Base-by-base conservation (phyloP, 2,329 filamentous ascomycete genomes). In the Pseudocercospora macadamiae region DNA sequence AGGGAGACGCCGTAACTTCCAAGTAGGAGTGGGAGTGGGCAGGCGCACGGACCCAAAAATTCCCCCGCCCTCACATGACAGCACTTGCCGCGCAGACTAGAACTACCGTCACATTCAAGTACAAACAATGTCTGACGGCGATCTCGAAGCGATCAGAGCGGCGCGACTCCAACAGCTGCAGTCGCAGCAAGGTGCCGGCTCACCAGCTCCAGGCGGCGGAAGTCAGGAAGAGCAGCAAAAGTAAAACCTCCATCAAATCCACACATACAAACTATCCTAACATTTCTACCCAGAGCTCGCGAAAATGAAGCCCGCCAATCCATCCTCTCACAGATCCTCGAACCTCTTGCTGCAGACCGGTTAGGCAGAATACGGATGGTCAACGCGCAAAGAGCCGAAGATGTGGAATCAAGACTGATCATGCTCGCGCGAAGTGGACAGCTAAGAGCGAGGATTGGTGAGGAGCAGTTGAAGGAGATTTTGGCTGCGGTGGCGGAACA, bases 151-250 rank as follows among this genome's bases (percentile, higher is more conserved):
- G 89, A 97, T 97, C 73, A 84, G 93, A 74, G 89, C 91, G 76
- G 93, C 93, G 70, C 91, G 95, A 63, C 87, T 97, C 55, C 90
- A 93, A 77, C 93, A 99, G 80, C 88, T 97, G 66, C 95, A 96
- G 77, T 84, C 92, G 28, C 78, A 83, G 64, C 81, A 80, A 60
- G 82, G 81, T 58, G 55, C 57, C 9, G 48, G 53, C n/a, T 49
- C 66, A 19, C 77, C 76, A 54, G 76, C 77, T 47, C 77, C 79
- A 61, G 28, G 79, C 51, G 77, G 77, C 60, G 80, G 78, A 67
- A 80, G 80, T 75, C 74, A 54, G 51, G 75, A 79, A 57, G 78
- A 90, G 63, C 86, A 90, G 57, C 83, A 83, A 75, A 82, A 85
- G 86, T 88, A 73, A 78, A 80, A 55, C 45, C 14, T 25, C 23